A percentile compares a stretch with the other conserved stretches of the same genome.
Conservation (phyloP, 495 filamentous ascomycete genomes). For the Trichoderma gamsii region DNA sequence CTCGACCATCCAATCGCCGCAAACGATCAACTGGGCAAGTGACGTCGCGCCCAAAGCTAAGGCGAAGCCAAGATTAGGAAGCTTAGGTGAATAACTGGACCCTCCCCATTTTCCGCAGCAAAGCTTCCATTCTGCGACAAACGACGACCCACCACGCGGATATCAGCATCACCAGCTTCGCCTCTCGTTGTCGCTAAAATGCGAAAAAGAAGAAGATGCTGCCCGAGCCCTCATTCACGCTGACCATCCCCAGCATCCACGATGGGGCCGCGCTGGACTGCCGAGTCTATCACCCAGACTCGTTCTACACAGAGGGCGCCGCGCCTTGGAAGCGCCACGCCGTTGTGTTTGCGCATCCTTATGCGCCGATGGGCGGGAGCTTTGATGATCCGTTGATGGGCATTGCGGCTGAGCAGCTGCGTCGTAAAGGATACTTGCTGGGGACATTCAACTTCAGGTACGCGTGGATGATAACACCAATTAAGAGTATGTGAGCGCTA, state of each 20-base stretch:
- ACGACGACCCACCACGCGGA: neutral
- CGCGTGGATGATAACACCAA: neutral
- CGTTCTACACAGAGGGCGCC: slow-evolving; percentile 24
- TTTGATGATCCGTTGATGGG: slow-evolving; percentile 77
- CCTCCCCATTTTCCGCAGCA: neutral
- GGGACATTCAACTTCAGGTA: slow-evolving; percentile 93
- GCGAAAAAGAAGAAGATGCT: slow-evolving; percentile 25
- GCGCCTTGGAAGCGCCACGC: slow-evolving; percentile 46
- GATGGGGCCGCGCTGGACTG: slow-evolving; percentile 70
- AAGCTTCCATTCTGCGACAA: neutral
- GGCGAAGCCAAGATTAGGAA: neutral
- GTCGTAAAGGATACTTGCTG: slow-evolving; percentile 65
- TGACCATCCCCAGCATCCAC: slow-evolving; percentile 77
- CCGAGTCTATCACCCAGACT: slow-evolving; percentile 67
- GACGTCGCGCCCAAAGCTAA: neutral
- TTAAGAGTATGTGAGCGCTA: neutral
- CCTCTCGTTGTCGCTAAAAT: neutral
- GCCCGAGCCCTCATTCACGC: slow-evolving; percentile 57
- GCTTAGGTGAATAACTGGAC: neutral
- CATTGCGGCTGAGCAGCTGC: slow-evolving; percentile 53
- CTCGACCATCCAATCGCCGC: neutral
- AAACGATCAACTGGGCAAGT: neutral
- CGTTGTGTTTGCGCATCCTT: slow-evolving; percentile 85
- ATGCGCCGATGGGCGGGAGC: slow-evolving; percentile 78
- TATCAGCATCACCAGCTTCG: neutral